Evolutionary conservation across 768 basidiomycete genomes (phyloP), one percentile per base, ranked within the genome.

Genomic region (Mycena galopus): DNA sequence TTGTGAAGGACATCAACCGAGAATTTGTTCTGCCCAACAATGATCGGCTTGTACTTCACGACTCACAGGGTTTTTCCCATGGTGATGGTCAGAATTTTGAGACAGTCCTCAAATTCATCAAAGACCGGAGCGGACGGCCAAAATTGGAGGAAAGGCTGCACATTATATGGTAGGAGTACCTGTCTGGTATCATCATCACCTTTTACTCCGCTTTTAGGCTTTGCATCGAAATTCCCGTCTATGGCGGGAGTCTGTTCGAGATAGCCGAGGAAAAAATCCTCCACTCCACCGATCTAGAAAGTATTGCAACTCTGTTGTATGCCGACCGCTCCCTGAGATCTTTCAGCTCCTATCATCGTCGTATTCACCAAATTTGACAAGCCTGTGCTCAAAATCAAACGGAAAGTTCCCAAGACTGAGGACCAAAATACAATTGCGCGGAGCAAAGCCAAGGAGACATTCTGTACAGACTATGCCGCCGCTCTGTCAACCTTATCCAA

Each of bases 331-430:
- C n/a, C 25, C 50, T 64, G 60, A 62, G 16, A 11, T 19, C 23
- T 30, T 53, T 23, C 50, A 64, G 62, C 44, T 53, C 62, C 62
- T 32, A 64, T 64, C 62, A 32, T 64, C 47, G 50, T 53, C 1
- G 62, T 64, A 10, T 64, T 64, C 62, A 64, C 62, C 16, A 64
- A 64, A 64, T 50, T 64, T 14, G 62, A 64, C n/a, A 64, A 53
- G 23, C 50, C 62, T 14, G 62, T 64, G 16, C 32, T 30, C 62
- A 64, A 51, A 64, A 63, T 64, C 50, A 64, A 64, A 29, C 62
- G 62, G 47, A 53, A 53, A 64, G 32, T 64, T 29, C 62, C 62
- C 47, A 64, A 64, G 19, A 50, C 50, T n/a, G 32, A 4, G 23
- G 62, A 50, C 32, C 47, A 53, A 37, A 42, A 51, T 32, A 50